These are phyloP conservation scores for Aspergillus sp. DNA, from an alignment of 2,329 filamentous ascomycete species.

Conservation along the genomic window DNA sequence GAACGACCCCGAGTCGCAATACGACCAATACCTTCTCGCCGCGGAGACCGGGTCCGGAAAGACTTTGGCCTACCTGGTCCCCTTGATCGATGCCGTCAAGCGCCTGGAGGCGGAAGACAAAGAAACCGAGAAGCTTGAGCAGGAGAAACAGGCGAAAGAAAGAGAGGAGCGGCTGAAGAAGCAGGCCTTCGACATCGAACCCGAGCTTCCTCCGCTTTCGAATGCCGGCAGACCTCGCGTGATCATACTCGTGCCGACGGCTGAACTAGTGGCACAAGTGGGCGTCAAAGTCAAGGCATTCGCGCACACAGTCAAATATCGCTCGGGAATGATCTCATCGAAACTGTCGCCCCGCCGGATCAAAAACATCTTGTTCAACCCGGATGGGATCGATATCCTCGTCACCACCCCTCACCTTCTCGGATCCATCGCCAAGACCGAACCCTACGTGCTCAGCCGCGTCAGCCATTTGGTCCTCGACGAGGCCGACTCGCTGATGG, in stretches of 20 bases:
- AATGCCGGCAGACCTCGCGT: conserved; percentile 73
- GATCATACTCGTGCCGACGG: conserved; percentile 85
- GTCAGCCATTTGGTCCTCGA: conserved; percentile 88
- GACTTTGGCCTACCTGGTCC: conserved; percentile 88
- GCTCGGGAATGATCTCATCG: conserved; percentile 77
- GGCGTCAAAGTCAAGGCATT: conserved; percentile 76
- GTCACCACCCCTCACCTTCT: conserved; percentile 88
- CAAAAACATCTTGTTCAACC: conserved; percentile 77
- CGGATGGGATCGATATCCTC: conserved; percentile 78
- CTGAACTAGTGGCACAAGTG: conserved; percentile 88
- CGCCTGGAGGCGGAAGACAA: conserved; percentile 65
- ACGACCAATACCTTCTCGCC: conserved; percentile 75
- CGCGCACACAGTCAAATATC: conserved; percentile 83
- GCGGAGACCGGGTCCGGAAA: conserved; percentile 98
- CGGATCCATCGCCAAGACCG: conserved; percentile 79
- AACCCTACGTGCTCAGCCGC: conserved; percentile 89
- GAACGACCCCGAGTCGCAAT: conserved; percentile 45
- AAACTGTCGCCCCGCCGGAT: conserved; percentile 75
- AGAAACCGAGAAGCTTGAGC: conserved; percentile 54
- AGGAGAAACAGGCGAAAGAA: conserved; percentile 59
- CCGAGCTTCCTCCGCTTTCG: conserved; percentile 64
- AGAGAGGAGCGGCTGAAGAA: conserved; percentile 49
- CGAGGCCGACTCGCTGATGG: conserved; percentile 93
- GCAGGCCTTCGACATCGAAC: conserved; percentile 62
- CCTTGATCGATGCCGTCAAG: conserved; percentile 82